Evolutionary conservation across 2,329 filamentous ascomycete genomes (phyloP).

Genomic region (Chaetomium sp.): DNA sequence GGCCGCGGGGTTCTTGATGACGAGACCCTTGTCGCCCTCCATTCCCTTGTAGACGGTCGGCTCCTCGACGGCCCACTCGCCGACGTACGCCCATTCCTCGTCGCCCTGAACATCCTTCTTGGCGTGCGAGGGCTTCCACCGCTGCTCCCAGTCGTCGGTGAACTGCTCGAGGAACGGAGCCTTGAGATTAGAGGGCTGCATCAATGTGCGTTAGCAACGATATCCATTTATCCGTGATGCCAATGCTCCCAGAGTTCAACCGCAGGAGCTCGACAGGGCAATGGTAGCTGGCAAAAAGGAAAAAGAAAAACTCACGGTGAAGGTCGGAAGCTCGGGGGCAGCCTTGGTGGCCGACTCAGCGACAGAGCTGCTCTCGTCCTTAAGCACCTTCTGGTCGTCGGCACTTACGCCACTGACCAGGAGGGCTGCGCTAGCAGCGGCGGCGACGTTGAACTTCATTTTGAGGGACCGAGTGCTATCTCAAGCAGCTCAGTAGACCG

Average conservation of each 20-base stretch:
- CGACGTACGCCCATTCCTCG: constrained; percentile 96
- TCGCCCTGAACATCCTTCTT: constrained; percentile 80
- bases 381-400: constrained; percentile 63
- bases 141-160: constrained; percentile 89
- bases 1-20: constrained; percentile 96
- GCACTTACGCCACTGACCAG: constrained; percentile 70
- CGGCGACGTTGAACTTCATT: constrained; percentile 84
- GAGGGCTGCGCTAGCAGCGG: constrained; percentile 74
- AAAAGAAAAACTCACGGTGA: constrained; percentile 70
- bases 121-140: constrained; percentile 93
- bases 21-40: constrained; percentile 91
- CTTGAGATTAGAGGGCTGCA: constrained; percentile 82
- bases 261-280: constrained; percentile 1
- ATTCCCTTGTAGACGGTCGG: constrained; percentile 88
- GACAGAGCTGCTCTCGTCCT: constrained; percentile 49
- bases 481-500: constrained; percentile 24
- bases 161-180: constrained; percentile 98
- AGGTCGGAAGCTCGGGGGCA: constrained; percentile 71
- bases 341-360: constrained; percentile 57
- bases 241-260: not conserved
- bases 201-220: constrained; percentile 24
- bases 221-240: not conserved
- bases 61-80: constrained; percentile 96
- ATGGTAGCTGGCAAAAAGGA: not conserved
- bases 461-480: constrained; percentile 42